Evolutionary conservation across 164 flowering plant species (phyloP).

Genomic region (Stephania yunnanensis): DNA sequence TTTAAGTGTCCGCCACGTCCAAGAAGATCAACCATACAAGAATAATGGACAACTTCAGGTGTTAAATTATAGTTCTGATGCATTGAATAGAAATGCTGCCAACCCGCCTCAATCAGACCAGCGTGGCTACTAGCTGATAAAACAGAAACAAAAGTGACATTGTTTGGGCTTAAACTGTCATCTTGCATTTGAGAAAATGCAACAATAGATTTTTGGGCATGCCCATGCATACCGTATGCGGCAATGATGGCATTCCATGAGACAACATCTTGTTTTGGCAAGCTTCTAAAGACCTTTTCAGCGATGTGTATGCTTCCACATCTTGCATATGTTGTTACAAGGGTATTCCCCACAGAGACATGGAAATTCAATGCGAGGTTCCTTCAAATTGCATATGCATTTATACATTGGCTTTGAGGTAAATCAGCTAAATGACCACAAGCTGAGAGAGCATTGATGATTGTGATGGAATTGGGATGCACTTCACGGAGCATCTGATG

Average conservation of each 20-base stretch:
- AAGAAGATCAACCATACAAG: conserved; percentile 60
- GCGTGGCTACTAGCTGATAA: conserved; percentile 65
- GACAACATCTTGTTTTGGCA: conserved; percentile 28
- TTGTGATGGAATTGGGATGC: conserved; percentile 39
- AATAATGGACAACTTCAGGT: conserved; percentile 52
- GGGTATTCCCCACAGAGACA: conserved; percentile 36
- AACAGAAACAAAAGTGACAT: conserved; percentile 42
- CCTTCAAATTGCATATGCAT: conserved; percentile 36
- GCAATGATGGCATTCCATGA: conserved; percentile 61
- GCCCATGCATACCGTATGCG: conserved; percentile 54
- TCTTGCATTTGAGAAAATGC: conserved; percentile 41
- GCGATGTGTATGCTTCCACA: conserved; percentile 46
- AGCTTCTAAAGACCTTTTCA: conserved; percentile 28
- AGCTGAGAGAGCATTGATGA: conserved; percentile 37
- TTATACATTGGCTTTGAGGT: conserved; percentile 39
- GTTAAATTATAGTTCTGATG: conserved; percentile 27
- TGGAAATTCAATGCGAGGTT: conserved; percentile 15
- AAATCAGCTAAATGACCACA: conserved; percentile 38
- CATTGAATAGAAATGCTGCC: conserved; percentile 42
- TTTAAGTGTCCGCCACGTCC: conserved; percentile 47
- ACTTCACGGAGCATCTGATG: conserved; percentile 33
- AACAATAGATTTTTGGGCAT: conserved; percentile 33
- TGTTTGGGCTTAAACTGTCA: conserved; percentile 40
- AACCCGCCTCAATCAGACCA: conserved; percentile 42
- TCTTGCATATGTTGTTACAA: conserved; percentile 54